Base-by-base conservation (phyloP, 129 eudicot species). In the Saussurea involucrata region DNA sequence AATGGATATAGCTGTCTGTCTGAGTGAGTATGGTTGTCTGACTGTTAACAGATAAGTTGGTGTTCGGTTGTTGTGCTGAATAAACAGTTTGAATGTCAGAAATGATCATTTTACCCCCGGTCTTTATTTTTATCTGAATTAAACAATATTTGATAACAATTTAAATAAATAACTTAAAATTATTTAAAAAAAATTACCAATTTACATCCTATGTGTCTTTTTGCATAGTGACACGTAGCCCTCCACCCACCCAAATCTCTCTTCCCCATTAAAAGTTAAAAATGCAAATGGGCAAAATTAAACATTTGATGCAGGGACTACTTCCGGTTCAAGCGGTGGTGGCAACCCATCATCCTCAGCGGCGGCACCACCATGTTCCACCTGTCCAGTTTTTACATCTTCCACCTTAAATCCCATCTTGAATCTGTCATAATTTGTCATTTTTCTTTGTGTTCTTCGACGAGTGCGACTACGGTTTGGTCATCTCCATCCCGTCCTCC, bases 401-500 rank as follows among this genome's bases (percentile, higher is more conserved):
- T 91, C 96, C 13, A 71, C 74, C 42, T 76, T 68, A 53, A 95
- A 95, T 8, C 98, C 98, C 61, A 80, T 87, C 94, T 86, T 91
- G 28, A 84, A 95, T 76, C 71, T 91, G 57, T 91, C 98, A 57
- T 91, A 95, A 69, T 95, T 95, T 1, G 97, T 82, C 84, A 83
- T 79, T 84, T 91, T 97, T n/a, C n/a, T n/a, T n/a, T n/a, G n/a
- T n/a, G n/a, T n/a, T n/a, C n/a, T n/a, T n/a, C n/a, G n/a, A n/a
- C 72, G 22, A 95, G 83, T 53, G 86, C 63, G 5, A 91, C 66
- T 95, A 95, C 1, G 98, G 98, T 74, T 91, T 91, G 20, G 60
- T 72, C 96, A 91, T 87, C 81, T 89, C 98, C 75, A 87, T 82
- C 8, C 91, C 97, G 8, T 91, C 96, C 0, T 95, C 97, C 80